phyloP scores from a whole-genome alignment of 2,329 filamentous ascomycete genomes.

The Talaromyces sp. region DNA sequence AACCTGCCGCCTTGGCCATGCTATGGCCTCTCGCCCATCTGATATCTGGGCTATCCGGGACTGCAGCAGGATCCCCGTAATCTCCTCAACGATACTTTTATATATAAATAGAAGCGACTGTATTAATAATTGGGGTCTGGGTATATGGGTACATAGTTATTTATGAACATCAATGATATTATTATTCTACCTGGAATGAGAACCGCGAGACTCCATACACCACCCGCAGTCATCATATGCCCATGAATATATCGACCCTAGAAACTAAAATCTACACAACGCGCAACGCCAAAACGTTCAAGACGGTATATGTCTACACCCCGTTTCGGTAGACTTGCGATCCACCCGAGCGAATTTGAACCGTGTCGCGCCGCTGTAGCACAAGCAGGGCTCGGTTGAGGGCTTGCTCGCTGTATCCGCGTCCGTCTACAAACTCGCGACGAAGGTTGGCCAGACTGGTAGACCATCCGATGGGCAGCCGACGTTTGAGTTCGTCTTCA shows the following conservation, averaged over 20 bases:
- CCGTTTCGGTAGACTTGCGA: slow-evolving; percentile 45
- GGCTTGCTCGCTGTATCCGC: slow-evolving; percentile 81
- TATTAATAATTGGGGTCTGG: too few species aligned
- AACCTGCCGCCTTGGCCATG: background rate
- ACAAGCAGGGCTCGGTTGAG: slow-evolving; percentile 81
- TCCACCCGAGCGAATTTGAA: slow-evolving; percentile 45
- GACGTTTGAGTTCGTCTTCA: slow-evolving; percentile 79
- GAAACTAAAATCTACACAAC: background rate
- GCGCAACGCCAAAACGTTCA: background rate
- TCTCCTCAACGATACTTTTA: background rate
- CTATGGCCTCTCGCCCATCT: background rate
- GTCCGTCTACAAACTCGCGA: slow-evolving; percentile 85
- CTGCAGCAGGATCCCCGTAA: background rate
- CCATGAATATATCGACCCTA: background rate
- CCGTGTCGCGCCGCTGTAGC: slow-evolving; percentile 76
- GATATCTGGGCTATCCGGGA: background rate
- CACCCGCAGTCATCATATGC: slow-evolving; percentile 3
- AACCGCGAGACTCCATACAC: background rate
- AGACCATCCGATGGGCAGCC: slow-evolving; percentile 91
- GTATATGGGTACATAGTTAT: too few species aligned
- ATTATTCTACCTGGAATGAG: background rate
- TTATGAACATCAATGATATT: background rate
- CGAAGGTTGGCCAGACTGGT: slow-evolving; percentile 81
- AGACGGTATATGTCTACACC: slow-evolving; percentile 24
- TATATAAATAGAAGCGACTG: too few species aligned